Base-by-base conservation (phyloP, 352 stramenopile species). In the Phytophthora multivora region DNA sequence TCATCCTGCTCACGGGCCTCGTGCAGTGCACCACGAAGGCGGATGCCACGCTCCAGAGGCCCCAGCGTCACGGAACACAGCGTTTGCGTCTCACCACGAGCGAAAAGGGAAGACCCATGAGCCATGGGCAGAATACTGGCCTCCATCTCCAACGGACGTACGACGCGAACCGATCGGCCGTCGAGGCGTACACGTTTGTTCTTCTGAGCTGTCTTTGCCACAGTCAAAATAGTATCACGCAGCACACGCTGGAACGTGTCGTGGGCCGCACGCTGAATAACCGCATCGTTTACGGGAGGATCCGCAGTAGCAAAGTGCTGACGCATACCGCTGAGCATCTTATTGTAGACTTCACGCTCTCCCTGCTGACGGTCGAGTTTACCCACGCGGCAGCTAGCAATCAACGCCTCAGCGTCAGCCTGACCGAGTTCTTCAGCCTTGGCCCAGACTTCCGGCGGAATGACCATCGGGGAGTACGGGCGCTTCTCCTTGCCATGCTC, bases 41-140 rank as follows among this genome's bases (percentile, higher is more conserved):
- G 77, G 46, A 96, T 69, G 1, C 82, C 86, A 64, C 83, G 78
- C 41, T 96, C 86, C 18, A 93, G 60, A 28, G 86, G 84, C 9
- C 91, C 90, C 18, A 97, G 66, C 28, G 91, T 97, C 33, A 97
- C 90, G 8, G 89, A 96, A 63, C 88, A 96, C 51, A 97, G 69
- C 12, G 87, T 89, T 75, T 97, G 89, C 45, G 90, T 97, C 62
- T 97, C 84, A 23, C 91, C 91, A 52, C 91, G 83, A 18, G 79
- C 77, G 53, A 97, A 97, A 26, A 97, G 63, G 2, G 89, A 77
- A 40, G 91, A 97, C 8, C 91, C 91, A 53, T 97, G 91, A 5
- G 90, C 90, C 73, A 96, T 93, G 2, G 90, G 90, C 30, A 96
- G 73, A 36, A 98, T 75, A 30, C 82, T 80, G 51, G 88, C 87